Conservation (phyloP, 805 yeast genomes). For the Sugiyamaella smithiae region DNA sequence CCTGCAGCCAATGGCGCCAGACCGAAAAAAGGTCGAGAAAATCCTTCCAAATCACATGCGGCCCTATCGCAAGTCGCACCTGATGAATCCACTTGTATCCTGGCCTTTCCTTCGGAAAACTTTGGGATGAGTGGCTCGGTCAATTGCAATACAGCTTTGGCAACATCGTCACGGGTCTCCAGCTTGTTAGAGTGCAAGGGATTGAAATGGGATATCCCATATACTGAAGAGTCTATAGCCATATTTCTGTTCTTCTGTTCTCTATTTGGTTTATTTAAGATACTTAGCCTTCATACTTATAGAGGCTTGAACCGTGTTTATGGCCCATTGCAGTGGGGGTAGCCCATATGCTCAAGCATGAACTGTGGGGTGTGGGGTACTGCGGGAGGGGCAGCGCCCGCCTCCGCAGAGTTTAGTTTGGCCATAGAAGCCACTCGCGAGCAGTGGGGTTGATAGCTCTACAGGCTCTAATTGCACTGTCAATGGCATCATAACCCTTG, state of each 20-base stretch:
- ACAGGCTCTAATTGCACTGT: background rate
- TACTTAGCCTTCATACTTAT: too few species aligned
- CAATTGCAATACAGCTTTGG: constrained; percentile 13
- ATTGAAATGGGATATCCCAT: constrained; percentile 7
- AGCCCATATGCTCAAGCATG: too few species aligned
- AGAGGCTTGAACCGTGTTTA: background rate
- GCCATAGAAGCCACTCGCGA: constrained; percentile 5
- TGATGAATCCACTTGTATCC: constrained; percentile 22
- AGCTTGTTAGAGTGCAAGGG: constrained; percentile 17
- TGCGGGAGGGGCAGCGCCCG: background rate
- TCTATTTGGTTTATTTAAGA: background rate
- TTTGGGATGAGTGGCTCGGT: constrained; percentile 18
- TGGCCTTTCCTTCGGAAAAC: constrained; percentile 20
- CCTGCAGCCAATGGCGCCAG: constrained; percentile 30
- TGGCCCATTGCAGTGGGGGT: too few species aligned
- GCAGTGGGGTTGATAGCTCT: background rate
- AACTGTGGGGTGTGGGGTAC: background rate
- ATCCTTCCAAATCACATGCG: constrained; percentile 33
- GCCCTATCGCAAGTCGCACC: constrained; percentile 30
- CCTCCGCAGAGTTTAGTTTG: background rate
- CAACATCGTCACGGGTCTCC: constrained; percentile 17
- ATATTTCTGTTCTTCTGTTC: background rate
- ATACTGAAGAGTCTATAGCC: background rate
- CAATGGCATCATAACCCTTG: background rate
- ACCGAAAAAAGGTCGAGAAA: constrained; percentile 35